A percentile compares a stretch with the other conserved stretches of the same genome.
Conservation (phyloP, 2,329 filamentous ascomycete genomes). For the Aspergillus fijiensis region DNA sequence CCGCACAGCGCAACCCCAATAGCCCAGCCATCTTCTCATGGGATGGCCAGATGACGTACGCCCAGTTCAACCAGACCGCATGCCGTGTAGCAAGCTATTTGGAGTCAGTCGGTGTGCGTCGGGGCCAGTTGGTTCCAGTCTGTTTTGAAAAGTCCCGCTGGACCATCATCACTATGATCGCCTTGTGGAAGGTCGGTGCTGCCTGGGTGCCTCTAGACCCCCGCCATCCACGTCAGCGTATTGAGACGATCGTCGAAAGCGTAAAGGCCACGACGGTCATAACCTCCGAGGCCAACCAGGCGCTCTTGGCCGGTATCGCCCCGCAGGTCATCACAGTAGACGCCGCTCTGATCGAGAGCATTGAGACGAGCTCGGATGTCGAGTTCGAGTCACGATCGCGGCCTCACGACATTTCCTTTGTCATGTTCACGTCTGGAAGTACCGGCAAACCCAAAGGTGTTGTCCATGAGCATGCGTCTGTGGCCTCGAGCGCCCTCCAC, state of each 20-base stretch:
- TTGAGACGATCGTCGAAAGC: neutral
- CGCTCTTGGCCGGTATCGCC: neutral
- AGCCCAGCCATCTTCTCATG: slow-evolving; percentile 8
- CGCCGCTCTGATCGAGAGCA: neutral
- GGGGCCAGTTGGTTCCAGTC: slow-evolving; percentile 10
- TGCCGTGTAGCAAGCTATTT: slow-evolving; percentile 11
- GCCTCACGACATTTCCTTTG: neutral
- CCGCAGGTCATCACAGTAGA: neutral
- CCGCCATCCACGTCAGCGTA: neutral
- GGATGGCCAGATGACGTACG: slow-evolving; percentile 15
- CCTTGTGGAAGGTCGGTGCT: slow-evolving; percentile 11
- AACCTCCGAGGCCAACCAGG: neutral
- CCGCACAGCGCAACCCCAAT: slow-evolving; percentile 6
- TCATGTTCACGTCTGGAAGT: slow-evolving; percentile 55
- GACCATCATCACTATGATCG: slow-evolving; percentile 15
- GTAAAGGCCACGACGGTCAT: neutral
- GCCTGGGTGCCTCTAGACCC: slow-evolving; percentile 2
- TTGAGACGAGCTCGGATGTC: neutral
- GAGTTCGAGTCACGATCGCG: neutral
- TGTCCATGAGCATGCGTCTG: slow-evolving; percentile 32
- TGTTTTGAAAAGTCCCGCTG: slow-evolving; percentile 15
- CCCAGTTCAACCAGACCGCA: slow-evolving; percentile 10
- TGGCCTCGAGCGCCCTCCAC: neutral
- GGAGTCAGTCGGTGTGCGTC: slow-evolving; percentile 4
- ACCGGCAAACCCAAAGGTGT: slow-evolving; percentile 60